Base-by-base conservation (phyloP, 495 filamentous ascomycete species). In the Bryoglossum gracile region DNA sequence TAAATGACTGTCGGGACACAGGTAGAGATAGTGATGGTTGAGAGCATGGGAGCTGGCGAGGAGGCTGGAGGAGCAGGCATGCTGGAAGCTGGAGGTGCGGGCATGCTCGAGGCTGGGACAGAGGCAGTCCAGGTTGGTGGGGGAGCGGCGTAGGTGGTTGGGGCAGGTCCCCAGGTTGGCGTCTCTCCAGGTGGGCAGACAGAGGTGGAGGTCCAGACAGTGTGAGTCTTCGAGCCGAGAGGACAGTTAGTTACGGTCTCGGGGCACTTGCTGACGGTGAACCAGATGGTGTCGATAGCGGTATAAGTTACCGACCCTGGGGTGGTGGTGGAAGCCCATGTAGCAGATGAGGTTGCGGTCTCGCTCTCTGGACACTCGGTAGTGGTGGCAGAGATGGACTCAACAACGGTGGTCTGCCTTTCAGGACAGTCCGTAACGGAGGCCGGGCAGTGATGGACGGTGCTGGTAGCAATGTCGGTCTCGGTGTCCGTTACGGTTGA, bases 161-260 rank as follows among this genome's bases (percentile, higher is more conserved):
- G 17, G 17, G 11, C 21, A 66, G 28, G 62, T 61, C 2, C 64
- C n/a, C 2, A n/a, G 14, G 25, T 11, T 23, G 1, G 49, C 14
- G 1, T 22, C 17, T 3, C 24, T 8, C 2, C 22, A 6, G n/a
- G 34, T 28, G 54, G 50, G 44, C 48, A 48, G 34, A 45, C 16
- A 17, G 46, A 44, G 28, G 56, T 55, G 21, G 28, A 28, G 38
- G 60, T 51, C 11, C 57, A 38, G 14, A 57, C 51, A 17, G 50
- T 35, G 10, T 48, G 44, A 4, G 61, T 65, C 54, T 52, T 53
- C 10, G 54, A 37, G 35, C 66, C 64, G 11, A 72, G 70, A 6
- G 77, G 78, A 62, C 78, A 82, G 57, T 77, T 66, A 22, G 70
- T 77, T 9, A 81, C 75, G 3, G 67, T 74, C 1, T 76, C 51